Conservation (phyloP, 371 early-diverging fungal species). For the Massospora cicadina region DNA sequence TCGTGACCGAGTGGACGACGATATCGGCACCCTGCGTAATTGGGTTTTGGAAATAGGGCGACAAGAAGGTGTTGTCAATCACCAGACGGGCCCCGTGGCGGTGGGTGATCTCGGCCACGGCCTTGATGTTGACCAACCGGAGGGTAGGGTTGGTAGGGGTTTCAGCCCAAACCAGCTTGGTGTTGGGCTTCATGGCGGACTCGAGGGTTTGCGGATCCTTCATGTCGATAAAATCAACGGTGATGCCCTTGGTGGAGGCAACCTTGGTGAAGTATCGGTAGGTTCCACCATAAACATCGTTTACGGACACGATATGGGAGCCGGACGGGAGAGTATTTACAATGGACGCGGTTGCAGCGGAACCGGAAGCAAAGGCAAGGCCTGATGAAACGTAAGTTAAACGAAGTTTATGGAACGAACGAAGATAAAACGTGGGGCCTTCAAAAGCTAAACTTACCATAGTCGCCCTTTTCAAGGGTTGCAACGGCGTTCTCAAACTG, state of each 20-base stretch:
- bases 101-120: conserved; percentile 68
- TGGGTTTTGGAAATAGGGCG: conserved; percentile 91
- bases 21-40: conserved; percentile 84
- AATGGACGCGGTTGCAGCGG: conserved; percentile 79
- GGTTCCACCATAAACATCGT: conserved; percentile 96
- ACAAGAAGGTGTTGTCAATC: conserved; percentile 98
- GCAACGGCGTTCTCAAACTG: conserved; percentile 85
- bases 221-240: conserved; percentile 80
- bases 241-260: conserved; percentile 43
- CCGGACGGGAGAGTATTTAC: conserved; percentile 51
- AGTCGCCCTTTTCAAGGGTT: conserved; percentile 71
- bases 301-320: conserved; percentile 75
- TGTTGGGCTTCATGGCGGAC: conserved; percentile 47
- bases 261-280: conserved; percentile 94
- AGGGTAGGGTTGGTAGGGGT: conserved; percentile 95
- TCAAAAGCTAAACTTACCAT: conserved; percentile 19
- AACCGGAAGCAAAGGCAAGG: conserved; percentile 90
- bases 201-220: conserved; percentile 48
- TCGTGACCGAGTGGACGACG: conserved; percentile 95
- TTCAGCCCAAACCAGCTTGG: conserved; percentile 84
- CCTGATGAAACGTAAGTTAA: conserved; percentile 13
- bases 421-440: no score
- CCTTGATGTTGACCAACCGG: conserved; percentile 78
- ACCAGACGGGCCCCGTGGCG: conserved; percentile 57
- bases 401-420: no score